Evolutionary conservation across 768 basidiomycete genomes (phyloP), one percentile per base, ranked within the genome.

Genomic region (Russula emetica): DNA sequence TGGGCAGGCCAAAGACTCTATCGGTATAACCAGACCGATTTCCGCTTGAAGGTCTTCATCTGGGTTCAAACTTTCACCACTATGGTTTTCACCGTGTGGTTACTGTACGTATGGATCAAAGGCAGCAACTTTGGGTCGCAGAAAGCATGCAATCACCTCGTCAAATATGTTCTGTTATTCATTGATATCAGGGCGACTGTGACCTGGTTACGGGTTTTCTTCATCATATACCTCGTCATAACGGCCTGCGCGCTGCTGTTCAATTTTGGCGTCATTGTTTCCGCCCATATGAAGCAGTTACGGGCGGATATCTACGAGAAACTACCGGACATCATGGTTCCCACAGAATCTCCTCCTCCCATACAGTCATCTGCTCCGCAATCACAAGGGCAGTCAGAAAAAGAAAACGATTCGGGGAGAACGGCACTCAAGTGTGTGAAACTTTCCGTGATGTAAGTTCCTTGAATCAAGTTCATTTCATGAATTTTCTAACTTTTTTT

Each of bases 141-240:
- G 40, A 18, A 50, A 14, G 50, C 51, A 5, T 63, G 62, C 56
- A 58, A 63, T 38, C 49, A 58, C 32, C 50, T 58, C 24, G 56
- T 63, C 22, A 58, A 58, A 58, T 63, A 52, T 9, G 56, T 58
- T 13, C 9, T 63, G 8, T 24, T 62, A 5, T 42, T 34, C 36
- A 16, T 8, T 13, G 16, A 52, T 20, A 20, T 63, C 50, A 22
- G 11, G 3, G 62, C 50, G 5, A 58, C 50, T 1, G 32, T 20
- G 28, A 45, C 40, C 5, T 63, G 62, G 62, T 18, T 49, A 49
- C 47, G 47, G 47, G 24, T 49, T 13, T 13, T 49, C 13, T 49
- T 49, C 22, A 49, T 49, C 14, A 6, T 49, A 1, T 16, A 40
- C 16, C 24, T 49, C 24, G 5, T 49, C 24, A 40, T 40, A 16